Conservation (phyloP, 176 grass and related monocot genomes). For the Bromus sterilis region DNA sequence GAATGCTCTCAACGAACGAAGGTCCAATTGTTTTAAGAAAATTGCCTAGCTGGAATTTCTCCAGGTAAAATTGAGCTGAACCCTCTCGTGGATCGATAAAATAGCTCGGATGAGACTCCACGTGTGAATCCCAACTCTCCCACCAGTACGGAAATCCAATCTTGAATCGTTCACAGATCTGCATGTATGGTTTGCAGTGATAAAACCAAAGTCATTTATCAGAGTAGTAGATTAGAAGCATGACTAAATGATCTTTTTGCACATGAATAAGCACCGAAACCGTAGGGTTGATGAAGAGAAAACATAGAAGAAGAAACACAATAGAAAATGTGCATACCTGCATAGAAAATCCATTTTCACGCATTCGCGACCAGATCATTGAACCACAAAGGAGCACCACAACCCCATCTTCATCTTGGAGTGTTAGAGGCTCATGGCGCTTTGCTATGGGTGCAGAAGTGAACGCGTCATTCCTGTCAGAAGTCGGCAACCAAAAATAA, state of each 20-base stretch:
- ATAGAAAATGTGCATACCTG: constrained; percentile 1
- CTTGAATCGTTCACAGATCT: constrained; percentile 14
- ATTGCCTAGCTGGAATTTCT: constrained; percentile 5
- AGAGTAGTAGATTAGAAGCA: neutral
- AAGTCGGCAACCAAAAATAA: neutral
- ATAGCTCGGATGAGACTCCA: neutral
- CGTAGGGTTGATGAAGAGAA: neutral
- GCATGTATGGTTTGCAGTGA: constrained; percentile 15
- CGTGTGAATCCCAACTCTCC: constrained; percentile 1
- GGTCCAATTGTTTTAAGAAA: neutral
- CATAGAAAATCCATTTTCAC: neutral
- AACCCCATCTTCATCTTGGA: constrained; percentile 15
- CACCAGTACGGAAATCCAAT: constrained; percentile 23
- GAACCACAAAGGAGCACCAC: neutral
- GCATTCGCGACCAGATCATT: neutral
- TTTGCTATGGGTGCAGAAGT: constrained; percentile 12
- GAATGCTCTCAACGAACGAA: neutral
- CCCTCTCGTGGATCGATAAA: neutral
- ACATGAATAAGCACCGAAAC: neutral
- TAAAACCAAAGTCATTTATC: neutral
- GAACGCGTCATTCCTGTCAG: constrained; percentile 15
- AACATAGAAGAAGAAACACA: neutral
- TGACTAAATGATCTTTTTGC: neutral
- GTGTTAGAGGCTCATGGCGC: neutral
- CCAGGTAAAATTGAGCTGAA: constrained; percentile 2